phyloP scores from a whole-genome alignment of 2,329 filamentous ascomycete genomes.

The Paecilomyces fulvus region DNA sequence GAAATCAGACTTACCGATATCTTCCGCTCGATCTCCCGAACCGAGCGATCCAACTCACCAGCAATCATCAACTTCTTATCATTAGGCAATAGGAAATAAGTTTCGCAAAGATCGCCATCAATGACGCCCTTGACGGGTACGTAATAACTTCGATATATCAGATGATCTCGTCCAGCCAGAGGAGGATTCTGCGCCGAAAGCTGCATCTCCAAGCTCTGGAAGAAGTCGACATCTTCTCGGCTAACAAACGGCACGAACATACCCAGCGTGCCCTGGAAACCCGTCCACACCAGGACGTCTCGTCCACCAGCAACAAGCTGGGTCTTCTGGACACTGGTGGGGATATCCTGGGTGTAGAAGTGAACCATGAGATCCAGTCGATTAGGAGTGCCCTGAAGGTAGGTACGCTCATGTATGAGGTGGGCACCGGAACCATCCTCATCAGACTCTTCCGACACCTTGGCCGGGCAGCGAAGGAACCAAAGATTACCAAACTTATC shows the following conservation, averaged over 20 bases:
- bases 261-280: slow-evolving; percentile 87
- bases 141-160: slow-evolving; percentile 94
- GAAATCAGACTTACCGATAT: slow-evolving; percentile 53
- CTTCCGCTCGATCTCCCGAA: slow-evolving; percentile 91
- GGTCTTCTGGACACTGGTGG: slow-evolving; percentile 81
- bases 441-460: slow-evolving; percentile 81
- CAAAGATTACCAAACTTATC: slow-evolving; percentile 98
- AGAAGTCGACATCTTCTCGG: slow-evolving; percentile 94
- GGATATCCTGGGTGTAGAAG: slow-evolving; percentile 85
- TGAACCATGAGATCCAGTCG: slow-evolving; percentile 79
- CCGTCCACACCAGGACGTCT: slow-evolving; percentile 86
- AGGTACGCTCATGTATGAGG: slow-evolving; percentile 80
- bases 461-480: slow-evolving; percentile 78
- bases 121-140: slow-evolving; percentile 94
- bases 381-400: slow-evolving; percentile 82
- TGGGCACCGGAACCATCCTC: slow-evolving; percentile 86
- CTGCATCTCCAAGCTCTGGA: slow-evolving; percentile 86
- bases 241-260: slow-evolving; percentile 86
- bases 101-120: slow-evolving; percentile 92
- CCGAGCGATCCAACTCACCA: slow-evolving; percentile 79
- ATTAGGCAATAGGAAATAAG: slow-evolving; percentile 71
- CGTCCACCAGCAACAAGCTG: slow-evolving; percentile 84
- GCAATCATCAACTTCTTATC: slow-evolving; percentile 96
- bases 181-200: slow-evolving; percentile 80
- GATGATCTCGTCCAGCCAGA: slow-evolving; percentile 82